phyloP scores from a whole-genome alignment of 2,329 filamentous ascomycete genomes.

The Magnaporthiopsis incrustans region DNA sequence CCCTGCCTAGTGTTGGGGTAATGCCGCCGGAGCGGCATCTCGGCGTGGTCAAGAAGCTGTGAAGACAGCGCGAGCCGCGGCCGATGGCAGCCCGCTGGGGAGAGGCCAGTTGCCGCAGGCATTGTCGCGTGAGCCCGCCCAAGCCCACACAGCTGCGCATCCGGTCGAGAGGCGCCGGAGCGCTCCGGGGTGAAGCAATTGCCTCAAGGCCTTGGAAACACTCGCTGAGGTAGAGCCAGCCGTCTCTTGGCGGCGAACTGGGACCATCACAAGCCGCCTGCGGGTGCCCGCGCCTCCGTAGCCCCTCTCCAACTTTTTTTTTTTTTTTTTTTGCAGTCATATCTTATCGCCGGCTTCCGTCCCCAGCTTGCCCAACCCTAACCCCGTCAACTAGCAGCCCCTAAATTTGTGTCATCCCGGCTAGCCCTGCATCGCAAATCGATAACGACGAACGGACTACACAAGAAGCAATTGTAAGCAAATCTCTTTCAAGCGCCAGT shows the following conservation, averaged over 20 bases:
- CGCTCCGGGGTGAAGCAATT: background rate
- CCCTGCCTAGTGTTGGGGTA: background rate
- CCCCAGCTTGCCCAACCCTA: background rate
- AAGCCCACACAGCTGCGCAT: constrained; percentile 16
- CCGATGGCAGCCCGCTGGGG: background rate
- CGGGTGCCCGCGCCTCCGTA: background rate
- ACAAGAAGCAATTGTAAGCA: background rate
- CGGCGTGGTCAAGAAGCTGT: background rate
- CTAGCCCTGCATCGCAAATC: no score
- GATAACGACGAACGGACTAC: background rate
- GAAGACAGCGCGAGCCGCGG: background rate
- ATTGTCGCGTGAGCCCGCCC: constrained; percentile 6
- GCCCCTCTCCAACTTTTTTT: background rate
- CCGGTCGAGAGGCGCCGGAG: constrained; percentile 15
- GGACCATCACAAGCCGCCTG: background rate
- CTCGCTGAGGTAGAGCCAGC: background rate
- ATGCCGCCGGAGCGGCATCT: background rate
- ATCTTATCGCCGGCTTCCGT: background rate
- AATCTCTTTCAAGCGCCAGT: background rate
- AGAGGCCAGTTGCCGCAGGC: background rate
- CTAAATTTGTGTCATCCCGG: no score
- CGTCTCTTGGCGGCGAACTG: background rate
- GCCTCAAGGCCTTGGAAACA: background rate
- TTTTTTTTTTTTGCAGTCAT: background rate
- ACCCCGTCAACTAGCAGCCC: background rate